Evolutionary conservation across 805 yeast genomes (phyloP).

Genomic region (Yamadazyma olivae): DNA sequence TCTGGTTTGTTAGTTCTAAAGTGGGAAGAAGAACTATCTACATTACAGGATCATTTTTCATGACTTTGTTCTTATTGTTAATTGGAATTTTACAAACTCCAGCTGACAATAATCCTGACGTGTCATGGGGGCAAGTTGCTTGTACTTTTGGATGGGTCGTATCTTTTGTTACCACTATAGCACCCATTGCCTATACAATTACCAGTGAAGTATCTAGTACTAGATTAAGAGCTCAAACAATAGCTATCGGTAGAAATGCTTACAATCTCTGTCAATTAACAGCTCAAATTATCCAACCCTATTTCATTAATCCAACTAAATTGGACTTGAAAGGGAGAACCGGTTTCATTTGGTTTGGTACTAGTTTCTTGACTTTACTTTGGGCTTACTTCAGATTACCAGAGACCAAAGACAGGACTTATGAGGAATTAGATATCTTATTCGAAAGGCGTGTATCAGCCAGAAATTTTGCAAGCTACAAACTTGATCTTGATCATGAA

Average conservation of each 20-base stretch:
- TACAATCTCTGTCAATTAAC: constrained; percentile 27
- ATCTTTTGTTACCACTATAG: constrained; percentile 39
- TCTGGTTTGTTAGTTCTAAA: constrained; percentile 37
- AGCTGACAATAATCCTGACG: no score
- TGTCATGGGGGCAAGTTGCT: no score
- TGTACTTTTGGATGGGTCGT: constrained; percentile 19
- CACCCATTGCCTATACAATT: constrained; percentile 35
- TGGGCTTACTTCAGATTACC: constrained; percentile 52
- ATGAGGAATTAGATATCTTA: constrained; percentile 52
- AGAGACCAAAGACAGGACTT: constrained; percentile 53
- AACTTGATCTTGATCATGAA: no score
- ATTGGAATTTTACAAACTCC: constrained; percentile 24
- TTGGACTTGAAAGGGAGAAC: constrained; percentile 41
- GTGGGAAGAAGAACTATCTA: constrained; percentile 38
- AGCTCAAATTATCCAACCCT: constrained; percentile 22
- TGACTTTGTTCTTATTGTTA: constrained; percentile 25
- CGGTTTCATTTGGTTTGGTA: constrained; percentile 36
- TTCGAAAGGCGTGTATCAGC: constrained; percentile 37
- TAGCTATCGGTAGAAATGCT: constrained; percentile 23
- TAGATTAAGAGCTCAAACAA: constrained; percentile 34
- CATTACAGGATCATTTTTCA: constrained; percentile 35
- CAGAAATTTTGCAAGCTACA: constrained; percentile 15
- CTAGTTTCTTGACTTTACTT: constrained; percentile 18
- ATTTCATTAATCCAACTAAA: constrained; percentile 34
- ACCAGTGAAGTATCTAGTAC: constrained; percentile 38